Conservation (phyloP, 441 rosid species). For the Macaranga tanarius region DNA sequence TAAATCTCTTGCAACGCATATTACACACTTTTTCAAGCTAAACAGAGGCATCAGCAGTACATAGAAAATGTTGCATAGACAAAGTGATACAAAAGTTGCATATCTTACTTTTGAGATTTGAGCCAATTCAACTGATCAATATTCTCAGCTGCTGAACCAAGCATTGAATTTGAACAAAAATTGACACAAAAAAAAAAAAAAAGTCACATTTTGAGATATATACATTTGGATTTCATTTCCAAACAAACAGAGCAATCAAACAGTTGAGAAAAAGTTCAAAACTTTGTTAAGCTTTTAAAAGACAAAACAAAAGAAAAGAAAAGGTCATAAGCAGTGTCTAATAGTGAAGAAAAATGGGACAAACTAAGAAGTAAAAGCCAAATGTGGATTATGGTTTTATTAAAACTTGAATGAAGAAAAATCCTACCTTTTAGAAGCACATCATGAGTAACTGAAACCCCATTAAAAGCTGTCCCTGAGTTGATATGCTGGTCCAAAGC, state of each 20-base stretch:
- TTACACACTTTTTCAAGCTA: background rate
- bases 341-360: slow-evolving; percentile 18
- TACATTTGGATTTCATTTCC: background rate
- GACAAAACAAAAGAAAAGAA: slow-evolving; percentile 17
- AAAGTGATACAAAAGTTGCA: background rate
- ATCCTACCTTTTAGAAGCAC: slow-evolving; percentile 62
- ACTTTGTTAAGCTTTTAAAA: slow-evolving; percentile 27
- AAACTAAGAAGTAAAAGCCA: slow-evolving; percentile 14
- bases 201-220: background rate
- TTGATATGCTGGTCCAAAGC: slow-evolving; percentile 37
- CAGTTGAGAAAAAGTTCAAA: slow-evolving; percentile 23
- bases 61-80: background rate
- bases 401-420: slow-evolving; percentile 17
- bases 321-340: slow-evolving; percentile 5
- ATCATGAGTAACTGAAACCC: slow-evolving; percentile 44
- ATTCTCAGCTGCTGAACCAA: slow-evolving; percentile 4
- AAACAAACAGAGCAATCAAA: slow-evolving; percentile 19
- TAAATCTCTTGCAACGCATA: background rate
- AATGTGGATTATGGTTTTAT: background rate
- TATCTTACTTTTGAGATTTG: background rate
- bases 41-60: background rate
- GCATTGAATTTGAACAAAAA: background rate
- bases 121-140: background rate
- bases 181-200: background rate
- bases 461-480: slow-evolving; percentile 38